These are phyloP conservation scores for Trichosanthes cucumerina DNA, from an alignment of 306 rosid genomes.

Conservation along the genomic window DNA sequence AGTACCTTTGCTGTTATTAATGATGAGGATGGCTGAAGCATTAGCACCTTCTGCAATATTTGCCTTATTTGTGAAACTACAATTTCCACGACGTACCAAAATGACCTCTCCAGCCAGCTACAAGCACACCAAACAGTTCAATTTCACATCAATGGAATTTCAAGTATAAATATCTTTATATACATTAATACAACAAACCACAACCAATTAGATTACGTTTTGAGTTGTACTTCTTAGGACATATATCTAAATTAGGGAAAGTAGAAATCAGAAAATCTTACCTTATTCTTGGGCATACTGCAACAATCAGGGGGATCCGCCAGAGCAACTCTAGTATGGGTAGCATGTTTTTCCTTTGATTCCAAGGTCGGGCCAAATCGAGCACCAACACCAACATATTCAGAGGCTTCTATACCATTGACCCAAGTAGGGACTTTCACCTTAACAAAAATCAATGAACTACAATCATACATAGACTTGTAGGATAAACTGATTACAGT, in stretches of 20 bases:
- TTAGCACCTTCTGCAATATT: conserved; percentile 69
- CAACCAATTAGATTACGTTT: neutral
- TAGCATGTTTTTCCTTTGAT: conserved; percentile 84
- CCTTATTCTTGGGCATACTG: conserved; percentile 47
- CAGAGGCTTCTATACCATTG: conserved; percentile 43
- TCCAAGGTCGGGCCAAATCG: conserved; percentile 86
- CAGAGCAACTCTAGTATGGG: conserved; percentile 70
- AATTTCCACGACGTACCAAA: conserved; percentile 85
- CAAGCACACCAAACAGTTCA: conserved; percentile 29
- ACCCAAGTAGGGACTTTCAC: conserved; percentile 90
- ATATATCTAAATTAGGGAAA: neutral
- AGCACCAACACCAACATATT: conserved; percentile 94
- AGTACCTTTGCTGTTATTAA: conserved; percentile 71
- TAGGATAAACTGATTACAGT: neutral
- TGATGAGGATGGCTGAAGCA: conserved; percentile 89
- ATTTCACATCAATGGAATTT: conserved; percentile 22
- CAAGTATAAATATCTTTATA: conserved; percentile 11
- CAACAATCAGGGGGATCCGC: conserved; percentile 99
- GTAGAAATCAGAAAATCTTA: conserved; percentile 18
- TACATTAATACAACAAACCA: neutral
- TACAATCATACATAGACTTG: neutral
- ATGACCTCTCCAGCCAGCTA: conserved; percentile 75
- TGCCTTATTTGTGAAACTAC: conserved; percentile 94
- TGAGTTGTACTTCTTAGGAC: neutral
- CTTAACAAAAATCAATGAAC: conserved; percentile 22